phyloP scores from a whole-genome alignment of 495 filamentous ascomycete species.

The Trichoderma asperelloides region DNA sequence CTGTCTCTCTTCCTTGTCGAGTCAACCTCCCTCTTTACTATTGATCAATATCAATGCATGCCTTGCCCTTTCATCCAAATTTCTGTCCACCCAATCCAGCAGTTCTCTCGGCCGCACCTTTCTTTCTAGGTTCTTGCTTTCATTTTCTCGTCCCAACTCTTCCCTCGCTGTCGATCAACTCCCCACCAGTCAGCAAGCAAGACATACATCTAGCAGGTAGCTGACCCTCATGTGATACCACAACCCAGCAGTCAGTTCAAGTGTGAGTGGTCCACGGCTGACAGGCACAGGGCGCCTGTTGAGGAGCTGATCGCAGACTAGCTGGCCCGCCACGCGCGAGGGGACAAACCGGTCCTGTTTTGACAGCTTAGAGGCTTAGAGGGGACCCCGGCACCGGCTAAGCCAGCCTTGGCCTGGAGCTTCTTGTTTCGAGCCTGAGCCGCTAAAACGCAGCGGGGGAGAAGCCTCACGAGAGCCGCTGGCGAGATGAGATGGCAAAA shows the following conservation, averaged over 20 bases:
- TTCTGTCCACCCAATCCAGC: no score
- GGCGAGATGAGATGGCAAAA: not conserved
- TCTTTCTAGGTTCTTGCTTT: no score
- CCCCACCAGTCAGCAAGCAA: no score
- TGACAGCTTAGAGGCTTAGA: not conserved
- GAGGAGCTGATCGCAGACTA: not conserved
- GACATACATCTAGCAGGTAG: not conserved
- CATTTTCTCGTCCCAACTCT: not conserved
- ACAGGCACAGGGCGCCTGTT: not conserved
- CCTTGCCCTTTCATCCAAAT: no score
- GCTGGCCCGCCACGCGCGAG: slow-evolving; percentile 4
- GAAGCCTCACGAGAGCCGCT: not conserved
- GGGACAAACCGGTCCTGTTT: not conserved
- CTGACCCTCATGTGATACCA: not conserved
- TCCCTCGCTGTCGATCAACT: not conserved
- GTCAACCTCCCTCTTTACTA: no score
- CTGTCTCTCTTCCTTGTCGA: no score
- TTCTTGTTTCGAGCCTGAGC: not conserved
- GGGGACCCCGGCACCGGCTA: not conserved
- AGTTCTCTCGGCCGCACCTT: no score
- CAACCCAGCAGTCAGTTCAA: no score
- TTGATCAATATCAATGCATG: no score
- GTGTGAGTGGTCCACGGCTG: not conserved
- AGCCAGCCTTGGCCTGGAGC: not conserved
- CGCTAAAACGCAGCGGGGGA: not conserved